Conservation (phyloP, 805 yeast genomes). For the Yamadazyma sp. region DNA sequence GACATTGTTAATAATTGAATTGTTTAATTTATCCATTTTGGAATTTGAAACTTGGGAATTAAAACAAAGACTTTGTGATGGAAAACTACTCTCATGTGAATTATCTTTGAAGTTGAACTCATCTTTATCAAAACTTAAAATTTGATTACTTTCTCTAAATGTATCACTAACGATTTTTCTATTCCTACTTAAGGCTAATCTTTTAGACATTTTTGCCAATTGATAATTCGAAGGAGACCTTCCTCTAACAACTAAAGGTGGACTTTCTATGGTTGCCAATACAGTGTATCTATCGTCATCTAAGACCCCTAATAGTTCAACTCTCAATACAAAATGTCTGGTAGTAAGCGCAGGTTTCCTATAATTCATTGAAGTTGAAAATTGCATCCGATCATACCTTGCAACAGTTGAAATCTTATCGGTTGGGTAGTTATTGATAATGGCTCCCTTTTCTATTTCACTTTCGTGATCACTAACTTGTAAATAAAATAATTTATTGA, state of each 20-base stretch:
- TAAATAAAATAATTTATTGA: conserved; percentile 50
- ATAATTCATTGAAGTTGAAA: conserved; percentile 51
- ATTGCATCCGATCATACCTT: conserved; percentile 66
- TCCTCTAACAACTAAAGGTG: conserved; percentile 60
- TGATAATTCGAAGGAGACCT: conserved; percentile 63
- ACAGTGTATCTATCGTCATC: conserved; percentile 31
- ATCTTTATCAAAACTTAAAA: too few species aligned
- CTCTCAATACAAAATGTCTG: conserved; percentile 49
- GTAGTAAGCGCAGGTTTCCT: conserved; percentile 41
- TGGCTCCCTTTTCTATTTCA: conserved; percentile 7
- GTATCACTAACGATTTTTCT: too few species aligned
- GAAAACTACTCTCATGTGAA: not conserved
- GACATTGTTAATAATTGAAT: too few species aligned
- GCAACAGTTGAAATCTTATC: conserved; percentile 55
- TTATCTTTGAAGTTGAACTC: too few species aligned
- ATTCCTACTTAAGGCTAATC: too few species aligned
- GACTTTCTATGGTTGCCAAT: conserved; percentile 50
- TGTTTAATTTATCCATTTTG: too few species aligned
- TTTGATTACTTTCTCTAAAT: too few species aligned
- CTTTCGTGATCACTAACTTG: conserved; percentile 13
- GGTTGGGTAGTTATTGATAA: conserved; percentile 45
- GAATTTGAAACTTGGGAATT: too few species aligned
- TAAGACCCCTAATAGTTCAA: conserved; percentile 48
- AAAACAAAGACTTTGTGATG: too few species aligned
- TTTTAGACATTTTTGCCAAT: conserved; percentile 5